A percentile compares a stretch with the other conserved stretches of the same genome.
Conservation (phyloP, 345 rosid genomes). For the Salix exigua region DNA sequence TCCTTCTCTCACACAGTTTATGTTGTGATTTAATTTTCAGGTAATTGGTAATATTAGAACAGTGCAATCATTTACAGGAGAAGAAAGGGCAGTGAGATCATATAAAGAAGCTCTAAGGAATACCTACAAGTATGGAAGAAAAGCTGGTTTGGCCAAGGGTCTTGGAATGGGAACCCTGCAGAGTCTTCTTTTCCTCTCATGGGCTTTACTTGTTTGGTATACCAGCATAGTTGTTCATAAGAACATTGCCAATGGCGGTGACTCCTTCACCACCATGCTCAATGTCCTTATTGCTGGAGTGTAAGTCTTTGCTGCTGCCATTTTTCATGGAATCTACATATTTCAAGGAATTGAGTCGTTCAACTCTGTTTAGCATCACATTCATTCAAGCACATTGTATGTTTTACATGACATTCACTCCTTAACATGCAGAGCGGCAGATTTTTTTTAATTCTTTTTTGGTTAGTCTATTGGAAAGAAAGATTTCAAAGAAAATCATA, state of each 20-base stretch:
- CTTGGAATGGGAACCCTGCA: constrained; percentile 86
- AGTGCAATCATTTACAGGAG: constrained; percentile 92
- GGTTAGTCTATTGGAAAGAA: too few relatives aligned
- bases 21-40: constrained; percentile 24
- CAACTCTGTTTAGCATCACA: too few relatives aligned
- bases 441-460: too few relatives aligned
- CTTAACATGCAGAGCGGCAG: too few relatives aligned
- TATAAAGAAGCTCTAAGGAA: constrained; percentile 65
- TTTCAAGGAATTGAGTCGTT: too few relatives aligned
- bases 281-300: constrained; percentile 89
- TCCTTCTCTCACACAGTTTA: background rate
- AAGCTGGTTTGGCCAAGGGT: constrained; percentile 86
- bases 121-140: constrained; percentile 68
- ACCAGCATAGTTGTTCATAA: constrained; percentile 84
- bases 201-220: constrained; percentile 95
- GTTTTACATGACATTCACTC: too few relatives aligned
- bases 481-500: too few relatives aligned
- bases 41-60: constrained; percentile 94
- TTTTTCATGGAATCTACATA: background rate
- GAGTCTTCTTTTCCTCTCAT: constrained; percentile 77
- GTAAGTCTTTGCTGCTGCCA: constrained; percentile 39
- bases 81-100: constrained; percentile 71
- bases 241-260: constrained; percentile 72
- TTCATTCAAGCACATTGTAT: too few relatives aligned
- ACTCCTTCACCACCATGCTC: constrained; percentile 96